Conservation (phyloP, 768 basidiomycete species). For the Dioszegia hungarica region DNA sequence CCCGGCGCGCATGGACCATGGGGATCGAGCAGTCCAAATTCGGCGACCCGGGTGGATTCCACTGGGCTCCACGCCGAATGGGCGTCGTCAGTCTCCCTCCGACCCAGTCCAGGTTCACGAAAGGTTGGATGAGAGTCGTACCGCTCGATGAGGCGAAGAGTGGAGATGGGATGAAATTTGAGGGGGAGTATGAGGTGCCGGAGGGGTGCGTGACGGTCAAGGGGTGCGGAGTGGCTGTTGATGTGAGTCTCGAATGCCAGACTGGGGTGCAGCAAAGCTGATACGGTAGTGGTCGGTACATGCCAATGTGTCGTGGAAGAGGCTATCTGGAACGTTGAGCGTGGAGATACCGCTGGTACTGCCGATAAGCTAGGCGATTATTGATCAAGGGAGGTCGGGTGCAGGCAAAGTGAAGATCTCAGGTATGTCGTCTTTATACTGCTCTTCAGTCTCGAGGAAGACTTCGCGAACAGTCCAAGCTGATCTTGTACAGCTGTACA, state of each 20-base stretch:
- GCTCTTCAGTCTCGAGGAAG: not conserved
- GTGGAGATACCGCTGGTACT: not conserved
- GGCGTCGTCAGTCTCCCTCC: not conserved
- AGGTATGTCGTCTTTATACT: no score
- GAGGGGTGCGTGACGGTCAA: not conserved
- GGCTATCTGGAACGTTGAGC: not conserved
- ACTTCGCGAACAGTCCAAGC: not conserved
- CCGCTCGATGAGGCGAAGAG: not conserved
- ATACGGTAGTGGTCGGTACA: conserved; percentile 1
- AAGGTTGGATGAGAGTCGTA: not conserved
- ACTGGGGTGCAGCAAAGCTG: not conserved
- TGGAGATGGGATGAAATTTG: conserved; percentile 1
- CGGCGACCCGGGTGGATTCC: conserved; percentile 6
- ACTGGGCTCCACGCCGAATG: conserved; percentile 7
- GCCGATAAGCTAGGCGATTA: no score
- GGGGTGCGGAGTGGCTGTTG: conserved; percentile 8
- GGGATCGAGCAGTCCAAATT: conserved; percentile 8
- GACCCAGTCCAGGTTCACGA: not conserved
- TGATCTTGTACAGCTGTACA: no score
- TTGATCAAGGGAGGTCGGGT: no score
- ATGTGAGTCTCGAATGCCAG: conserved; percentile 1
- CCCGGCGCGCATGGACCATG: conserved; percentile 10
- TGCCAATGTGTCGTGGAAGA: conserved; percentile 3
- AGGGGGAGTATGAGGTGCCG: conserved; percentile 8
- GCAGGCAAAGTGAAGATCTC: no score